Base-by-base conservation (phyloP, 2,329 filamentous ascomycete species). In the Curvularia hawaiiensis region DNA sequence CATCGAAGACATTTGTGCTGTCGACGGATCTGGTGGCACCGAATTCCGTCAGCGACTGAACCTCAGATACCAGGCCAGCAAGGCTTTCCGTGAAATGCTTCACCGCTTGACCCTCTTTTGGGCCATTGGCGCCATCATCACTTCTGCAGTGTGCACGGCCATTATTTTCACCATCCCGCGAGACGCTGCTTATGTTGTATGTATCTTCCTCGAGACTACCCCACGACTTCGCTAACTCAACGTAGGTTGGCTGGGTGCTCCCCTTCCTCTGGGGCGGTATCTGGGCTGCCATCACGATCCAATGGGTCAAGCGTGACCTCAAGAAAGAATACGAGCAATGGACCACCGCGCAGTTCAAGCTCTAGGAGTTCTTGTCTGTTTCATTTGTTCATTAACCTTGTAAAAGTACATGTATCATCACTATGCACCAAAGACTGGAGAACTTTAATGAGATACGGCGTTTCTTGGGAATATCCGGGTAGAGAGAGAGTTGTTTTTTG, bases 1-100 rank as follows among this genome's bases (percentile, higher is more conserved):
- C 61, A 82, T 85, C 60, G 83, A 85, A 58, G 83, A 85, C 62
- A 75, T 85, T 26, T 77, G 79, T 41, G 82, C 82, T 3, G 82
- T 84, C 4, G 82, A 85, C 58, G 83, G 83, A 5, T 78, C 74
- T 14, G 83, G 82, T 22, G 81, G 80, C 7, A 84, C 81, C 6
- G 79, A 80, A 53, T 85, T 80, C 72, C 76, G 83, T 41, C 79
- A 83, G 63, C 70, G 79, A 3, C 73, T 85, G 33, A 83, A 84
- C 64, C 68, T 78, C 38, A 75, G 83, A 35, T 84, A 84, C 67
- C 79, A 82, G 69, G 80, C 82, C 3, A 82, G 79, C 66, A 81
- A 83, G 65, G 72, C 78, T 22, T 85, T 85, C 72, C 77, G 83
- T 30, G 75, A 79, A 60, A 83, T 84, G 81, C 72, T 85, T 49